Evolutionary conservation across 352 stramenopile species (phyloP), one percentile per base, ranked within the genome.

Genomic region (Globisporangium irregulare): DNA sequence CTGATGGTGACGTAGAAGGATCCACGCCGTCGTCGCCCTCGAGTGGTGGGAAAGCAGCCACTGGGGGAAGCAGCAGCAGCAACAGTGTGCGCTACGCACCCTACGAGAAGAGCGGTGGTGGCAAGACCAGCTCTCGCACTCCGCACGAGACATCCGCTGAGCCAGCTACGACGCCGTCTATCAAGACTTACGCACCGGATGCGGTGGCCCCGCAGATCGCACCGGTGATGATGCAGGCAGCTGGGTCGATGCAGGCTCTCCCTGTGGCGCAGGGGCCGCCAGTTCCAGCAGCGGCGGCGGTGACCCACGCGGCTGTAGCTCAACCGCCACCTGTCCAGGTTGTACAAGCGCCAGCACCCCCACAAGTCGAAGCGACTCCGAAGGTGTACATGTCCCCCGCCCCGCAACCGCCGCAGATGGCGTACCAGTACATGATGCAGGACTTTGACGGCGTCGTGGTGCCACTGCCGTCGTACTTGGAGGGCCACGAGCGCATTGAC

Each of bases 381-480:
- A 50, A 50, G 15, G 41, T n/a, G 41, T 50, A 50, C 41, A 50
- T 50, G 41, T 22, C 41, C 3, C 22, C 10, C 29, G 24, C 24
- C 15, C 76, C 79, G 41, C 84, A 88, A 67, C 74, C 79, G 22
- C 77, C 82, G 59, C 84, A 90, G 57, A 64, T 89, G 62, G 51
- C 77, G 48, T 82, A 82, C 38, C 76, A 78, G 32, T 83, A 79
- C 59, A 67, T 75, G 32, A 83, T 90, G 79, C 79, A 88, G 72
- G 83, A 90, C 72, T 93, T 93, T 71, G 85, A 93, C 59, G 85
- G 85, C 32, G 89, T 94, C 64, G 80, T 92, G 15, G 86, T 94
- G 61, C 86, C 84, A 14, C 64, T 92, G 64, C 86, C 86, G 22
- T 93, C 86, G 18, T 92, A 89, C 62, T 61, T 94, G 6, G 79